Base-by-base conservation (phyloP, 2,329 filamentous ascomycete species). In the Cordyceps cateniannulata region DNA sequence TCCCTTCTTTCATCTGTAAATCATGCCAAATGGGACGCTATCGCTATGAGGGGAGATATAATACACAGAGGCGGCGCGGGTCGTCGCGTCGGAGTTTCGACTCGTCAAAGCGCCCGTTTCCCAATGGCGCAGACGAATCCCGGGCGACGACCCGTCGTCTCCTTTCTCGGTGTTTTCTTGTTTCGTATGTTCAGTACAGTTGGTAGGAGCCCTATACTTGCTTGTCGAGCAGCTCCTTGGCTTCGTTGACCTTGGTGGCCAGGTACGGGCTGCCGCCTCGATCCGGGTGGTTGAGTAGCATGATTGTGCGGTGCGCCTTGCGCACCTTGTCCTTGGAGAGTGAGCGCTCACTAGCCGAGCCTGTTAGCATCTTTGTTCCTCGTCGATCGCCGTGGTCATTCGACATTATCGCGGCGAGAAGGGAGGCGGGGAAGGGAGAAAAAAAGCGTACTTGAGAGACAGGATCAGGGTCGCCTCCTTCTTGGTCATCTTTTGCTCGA, bases 281-380 rank as follows among this genome's bases (percentile, higher is more conserved):
- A 81, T 99, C 95, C 65, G 95, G 95, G 75, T 99, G 95, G 81
- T 99, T 99, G 66, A 96, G 81, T 61, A 99, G 85, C 93, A 99
- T 99, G 66, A 98, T 85, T 59, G 88, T 91, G 65, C 95, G 88
- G 77, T 99, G 95, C 68, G 93, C 91, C 79, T 97, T 97, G 72
- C 95, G 91, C 69, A 99, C 81, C 72, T 96, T 95, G 51, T 98
- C 93, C 77, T 96, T 96, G 62, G 88, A 95, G 64, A 97, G 73
- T 68, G 87, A 85, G 64, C 92, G 85, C 77, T 99, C 95, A 65
- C 93, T 98, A 64, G 12, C 29, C 18, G 7, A 14, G n/a, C 1
- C 18, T 45, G 38, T 55, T 56, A 60, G 50, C 45, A 44, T 55
- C 18, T 24, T 8, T 3, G 40, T n/a, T 35, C 27, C 16, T 18